phyloP scores from a whole-genome alignment of 2,329 filamentous ascomycete species.

The Ceratocystis ficicola region DNA sequence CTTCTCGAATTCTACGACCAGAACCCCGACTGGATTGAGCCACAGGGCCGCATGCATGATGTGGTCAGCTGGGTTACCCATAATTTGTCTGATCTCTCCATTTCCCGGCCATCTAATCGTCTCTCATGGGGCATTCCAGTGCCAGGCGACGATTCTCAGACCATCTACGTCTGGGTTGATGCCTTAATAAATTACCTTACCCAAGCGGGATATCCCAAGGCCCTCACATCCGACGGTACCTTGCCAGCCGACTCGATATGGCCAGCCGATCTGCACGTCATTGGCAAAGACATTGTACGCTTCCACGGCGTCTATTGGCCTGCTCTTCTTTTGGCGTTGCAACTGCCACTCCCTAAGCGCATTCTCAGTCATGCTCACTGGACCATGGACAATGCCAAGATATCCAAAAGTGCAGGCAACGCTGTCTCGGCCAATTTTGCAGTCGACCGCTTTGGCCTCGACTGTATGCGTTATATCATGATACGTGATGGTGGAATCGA shows the following conservation, averaged over 20 bases:
- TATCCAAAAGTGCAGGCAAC: slow-evolving; percentile 93
- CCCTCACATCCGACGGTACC: slow-evolving; percentile 25
- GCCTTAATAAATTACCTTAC: slow-evolving; percentile 90
- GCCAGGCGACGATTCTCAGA: slow-evolving; percentile 71
- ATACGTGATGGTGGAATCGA: slow-evolving; percentile 64
- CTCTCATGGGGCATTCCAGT: slow-evolving; percentile 82
- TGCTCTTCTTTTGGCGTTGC: slow-evolving; percentile 80
- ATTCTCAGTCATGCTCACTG: slow-evolving; percentile 89
- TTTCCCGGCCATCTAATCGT: slow-evolving; percentile 68
- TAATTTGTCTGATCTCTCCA: slow-evolving; percentile 74
- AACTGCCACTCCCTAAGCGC: slow-evolving; percentile 62
- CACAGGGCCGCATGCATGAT: slow-evolving; percentile 59
- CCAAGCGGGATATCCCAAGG: slow-evolving; percentile 46
- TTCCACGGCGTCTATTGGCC: slow-evolving; percentile 99
- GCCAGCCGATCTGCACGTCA: slow-evolving; percentile 84
- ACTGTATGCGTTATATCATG: slow-evolving; percentile 82
- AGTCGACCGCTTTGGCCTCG: slow-evolving; percentile 74
- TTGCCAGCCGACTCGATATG: slow-evolving; percentile 64
- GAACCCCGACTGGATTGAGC: slow-evolving; percentile 68
- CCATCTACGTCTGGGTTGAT: slow-evolving; percentile 97
- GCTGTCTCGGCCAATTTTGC: slow-evolving; percentile 92
- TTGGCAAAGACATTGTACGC: slow-evolving; percentile 91
- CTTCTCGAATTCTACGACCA: slow-evolving; percentile 67
- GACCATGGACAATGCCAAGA: slow-evolving; percentile 84
- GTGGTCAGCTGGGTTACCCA: slow-evolving; percentile 64